These are phyloP conservation scores for Scenedesmus sp. DNA, from an alignment of 163 green algal genomes.

Conservation along the genomic window DNA sequence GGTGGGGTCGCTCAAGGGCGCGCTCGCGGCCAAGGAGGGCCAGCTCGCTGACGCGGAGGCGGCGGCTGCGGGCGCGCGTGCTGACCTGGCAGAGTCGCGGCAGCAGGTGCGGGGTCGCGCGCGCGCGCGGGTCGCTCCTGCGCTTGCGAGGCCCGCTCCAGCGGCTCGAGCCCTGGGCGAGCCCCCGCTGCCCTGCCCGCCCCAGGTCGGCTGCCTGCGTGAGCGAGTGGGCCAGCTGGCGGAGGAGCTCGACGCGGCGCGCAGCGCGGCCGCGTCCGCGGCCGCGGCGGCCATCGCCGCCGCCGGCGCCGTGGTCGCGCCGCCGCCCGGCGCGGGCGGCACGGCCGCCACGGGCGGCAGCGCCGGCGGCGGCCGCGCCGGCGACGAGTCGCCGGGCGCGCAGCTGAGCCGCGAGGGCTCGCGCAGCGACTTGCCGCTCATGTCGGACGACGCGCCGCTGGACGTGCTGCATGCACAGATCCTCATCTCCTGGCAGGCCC, in stretches of 20 bases:
- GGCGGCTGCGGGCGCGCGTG: background rate
- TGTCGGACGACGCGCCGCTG: constrained; percentile 22
- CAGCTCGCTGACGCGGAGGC: constrained; percentile 11
- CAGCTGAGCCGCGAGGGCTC: background rate
- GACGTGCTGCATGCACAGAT: constrained; percentile 35
- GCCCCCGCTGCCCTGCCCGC: background rate
- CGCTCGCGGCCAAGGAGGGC: background rate
- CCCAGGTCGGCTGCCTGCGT: constrained; percentile 17
- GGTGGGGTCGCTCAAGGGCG: background rate
- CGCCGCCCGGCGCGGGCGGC: background rate
- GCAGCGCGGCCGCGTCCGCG: constrained; percentile 19
- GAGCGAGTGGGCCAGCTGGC: constrained; percentile 25
- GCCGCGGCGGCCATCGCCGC: background rate
- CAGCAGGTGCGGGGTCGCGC: constrained; percentile 15
- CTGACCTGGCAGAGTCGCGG: constrained; percentile 13
- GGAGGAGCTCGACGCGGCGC: constrained; percentile 12
- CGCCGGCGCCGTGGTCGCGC: background rate
- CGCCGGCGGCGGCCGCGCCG: background rate
- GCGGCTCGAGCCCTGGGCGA: background rate
- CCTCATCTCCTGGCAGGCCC: constrained; percentile 31
- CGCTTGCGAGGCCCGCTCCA: background rate
- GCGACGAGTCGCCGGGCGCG: background rate
- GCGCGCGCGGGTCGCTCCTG: background rate
- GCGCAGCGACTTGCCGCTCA: background rate
- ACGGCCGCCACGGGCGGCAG: background rate